These are phyloP conservation scores for Lepiota subincarnata DNA, from an alignment of 768 basidiomycete genomes.

Conservation along the genomic window DNA sequence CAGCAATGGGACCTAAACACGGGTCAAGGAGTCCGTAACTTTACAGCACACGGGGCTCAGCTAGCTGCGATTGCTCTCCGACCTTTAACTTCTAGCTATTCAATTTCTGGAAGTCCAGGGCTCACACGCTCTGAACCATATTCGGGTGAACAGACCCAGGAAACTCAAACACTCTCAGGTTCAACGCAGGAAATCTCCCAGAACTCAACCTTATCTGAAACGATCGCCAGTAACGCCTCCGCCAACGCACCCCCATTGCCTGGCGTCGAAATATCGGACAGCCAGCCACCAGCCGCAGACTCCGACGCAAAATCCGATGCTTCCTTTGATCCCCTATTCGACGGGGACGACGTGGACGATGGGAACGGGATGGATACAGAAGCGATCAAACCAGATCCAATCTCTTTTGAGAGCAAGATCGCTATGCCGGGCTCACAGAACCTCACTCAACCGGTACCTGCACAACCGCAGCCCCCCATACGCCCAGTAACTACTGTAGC, in stretches of 20 bases:
- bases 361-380: constrained; percentile 28
- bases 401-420: constrained; percentile 8
- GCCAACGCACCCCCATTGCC: neutral
- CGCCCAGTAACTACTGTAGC: constrained; percentile 32
- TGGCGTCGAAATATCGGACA: constrained; percentile 13
- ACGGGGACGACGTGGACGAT: constrained; percentile 60
- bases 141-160: neutral
- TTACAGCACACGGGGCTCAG: constrained; percentile 80
- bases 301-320: constrained; percentile 72
- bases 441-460: constrained; percentile 13
- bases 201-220: constrained; percentile 3
- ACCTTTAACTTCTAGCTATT: constrained; percentile 34
- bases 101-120: constrained; percentile 12
- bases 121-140: neutral
- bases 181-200: neutral
- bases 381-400: constrained; percentile 7
- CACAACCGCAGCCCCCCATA: constrained; percentile 8
- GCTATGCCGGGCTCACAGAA: constrained; percentile 13
- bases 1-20: constrained; percentile 99
- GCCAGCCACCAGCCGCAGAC: constrained; percentile 23
- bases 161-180: neutral
- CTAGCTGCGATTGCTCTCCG: constrained; percentile 77
- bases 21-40: constrained; percentile 72
- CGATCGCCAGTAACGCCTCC: neutral
- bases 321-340: constrained; percentile 87